Conservation (phyloP, 2,329 filamentous ascomycete genomes). For the Myriosclerotinia duriaeana region DNA sequence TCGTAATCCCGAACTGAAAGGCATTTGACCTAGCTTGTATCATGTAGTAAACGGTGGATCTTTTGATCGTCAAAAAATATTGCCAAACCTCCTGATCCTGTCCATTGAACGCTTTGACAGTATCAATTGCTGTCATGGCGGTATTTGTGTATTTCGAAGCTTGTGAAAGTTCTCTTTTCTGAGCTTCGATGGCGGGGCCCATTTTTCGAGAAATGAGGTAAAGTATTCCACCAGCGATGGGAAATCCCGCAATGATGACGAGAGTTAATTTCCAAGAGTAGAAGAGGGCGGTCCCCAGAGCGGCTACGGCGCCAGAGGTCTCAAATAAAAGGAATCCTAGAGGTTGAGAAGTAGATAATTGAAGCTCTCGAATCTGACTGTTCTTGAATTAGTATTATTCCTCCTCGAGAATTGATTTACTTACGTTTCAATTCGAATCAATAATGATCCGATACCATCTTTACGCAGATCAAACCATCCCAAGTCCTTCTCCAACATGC, state of each 20-base stretch:
- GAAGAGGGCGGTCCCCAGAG: conserved; percentile 70
- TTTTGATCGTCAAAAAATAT: conserved; percentile 58
- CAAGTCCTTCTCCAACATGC: conserved; percentile 70
- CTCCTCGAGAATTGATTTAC: conserved; percentile 36
- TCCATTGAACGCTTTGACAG: conserved; percentile 83
- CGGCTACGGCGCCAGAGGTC: conserved; percentile 61
- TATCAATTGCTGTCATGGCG: conserved; percentile 72
- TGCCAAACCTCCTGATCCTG: conserved; percentile 66
- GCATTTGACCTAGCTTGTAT: conserved; percentile 68
- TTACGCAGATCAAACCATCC: conserved; percentile 77
- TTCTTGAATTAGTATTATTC: conserved; percentile 31
- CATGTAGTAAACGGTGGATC: conserved; percentile 63
- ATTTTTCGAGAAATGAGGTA: conserved; percentile 60
- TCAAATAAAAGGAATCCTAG: conserved; percentile 69
- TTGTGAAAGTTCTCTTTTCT: conserved; percentile 64
- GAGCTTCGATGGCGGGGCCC: conserved; percentile 64
- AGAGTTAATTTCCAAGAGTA: conserved; percentile 83
- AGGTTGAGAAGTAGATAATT: conserved; percentile 75
- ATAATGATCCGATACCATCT: conserved; percentile 69
- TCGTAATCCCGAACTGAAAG: conserved; percentile 69
- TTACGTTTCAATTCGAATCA: conserved; percentile 73
- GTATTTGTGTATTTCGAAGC: conserved; percentile 72
- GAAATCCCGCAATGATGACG: conserved; percentile 71
- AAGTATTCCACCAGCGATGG: conserved; percentile 63
- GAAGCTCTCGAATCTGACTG: conserved; percentile 80